These are phyloP conservation scores for Podaxis pistillaris DNA, from an alignment of 768 basidiomycete species.

Conservation along the genomic window DNA sequence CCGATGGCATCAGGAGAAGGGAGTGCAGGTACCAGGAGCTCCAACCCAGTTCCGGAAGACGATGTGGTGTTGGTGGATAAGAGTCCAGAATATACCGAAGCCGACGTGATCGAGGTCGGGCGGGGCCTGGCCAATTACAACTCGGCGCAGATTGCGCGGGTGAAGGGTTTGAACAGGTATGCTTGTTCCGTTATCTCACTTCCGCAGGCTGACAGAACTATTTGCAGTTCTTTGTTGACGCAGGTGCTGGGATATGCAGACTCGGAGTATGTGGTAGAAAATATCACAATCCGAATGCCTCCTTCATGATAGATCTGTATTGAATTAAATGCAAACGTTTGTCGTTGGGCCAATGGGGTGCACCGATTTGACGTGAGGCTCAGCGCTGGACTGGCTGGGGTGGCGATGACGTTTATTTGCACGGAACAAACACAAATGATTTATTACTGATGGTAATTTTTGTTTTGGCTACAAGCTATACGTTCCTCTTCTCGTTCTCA, in stretches of 20 bases:
- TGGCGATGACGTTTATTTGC: conserved; percentile 49
- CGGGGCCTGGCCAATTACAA: conserved; percentile 96
- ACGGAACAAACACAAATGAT: conserved; percentile 29
- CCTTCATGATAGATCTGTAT: conserved; percentile 26
- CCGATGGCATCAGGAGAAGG: conserved; percentile 36
- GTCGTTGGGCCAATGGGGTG: conserved; percentile 13
- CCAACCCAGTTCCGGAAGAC: conserved; percentile 22
- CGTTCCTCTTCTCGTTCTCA: conserved; percentile 11
- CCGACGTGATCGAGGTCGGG: conserved; percentile 85
- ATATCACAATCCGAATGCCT: conserved; percentile 75
- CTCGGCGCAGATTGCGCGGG: conserved; percentile 82
- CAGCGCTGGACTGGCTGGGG: conserved; percentile 17
- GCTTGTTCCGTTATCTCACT: conserved; percentile 21
- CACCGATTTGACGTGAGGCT: conserved; percentile 13
- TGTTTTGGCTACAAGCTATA: conserved; percentile 25
- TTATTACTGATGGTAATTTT: conserved; percentile 18
- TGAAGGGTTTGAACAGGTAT: conserved; percentile 91
- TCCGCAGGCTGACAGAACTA: conserved; percentile 12
- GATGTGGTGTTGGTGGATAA: conserved; percentile 19
- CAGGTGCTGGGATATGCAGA: conserved; percentile 90
- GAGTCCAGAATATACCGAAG: conserved; percentile 35
- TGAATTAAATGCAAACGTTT: conserved; percentile 8
- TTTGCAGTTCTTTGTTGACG: conserved; percentile 70
- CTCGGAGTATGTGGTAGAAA: conserved; percentile 96
- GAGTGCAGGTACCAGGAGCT: not conserved